Conservation (phyloP, 306 rosid genomes). For the Cucurbita maxima region DNA sequence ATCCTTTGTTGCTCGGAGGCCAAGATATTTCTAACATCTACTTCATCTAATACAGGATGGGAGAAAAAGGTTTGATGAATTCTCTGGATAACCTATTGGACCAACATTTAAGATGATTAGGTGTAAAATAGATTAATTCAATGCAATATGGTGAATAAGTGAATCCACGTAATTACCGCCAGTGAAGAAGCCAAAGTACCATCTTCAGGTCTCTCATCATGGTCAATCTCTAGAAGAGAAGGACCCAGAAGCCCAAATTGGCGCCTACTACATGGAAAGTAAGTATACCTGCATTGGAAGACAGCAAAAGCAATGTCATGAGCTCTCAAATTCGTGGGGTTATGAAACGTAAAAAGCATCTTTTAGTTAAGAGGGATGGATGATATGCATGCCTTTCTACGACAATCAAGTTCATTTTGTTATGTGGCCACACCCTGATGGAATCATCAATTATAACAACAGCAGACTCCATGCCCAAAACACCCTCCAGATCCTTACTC, state of each 20-base stretch:
- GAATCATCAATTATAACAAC: conserved; percentile 96
- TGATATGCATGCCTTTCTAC: conserved; percentile 66
- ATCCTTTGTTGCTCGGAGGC: conserved; percentile 77
- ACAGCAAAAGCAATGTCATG: neutral
- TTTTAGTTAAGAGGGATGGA: neutral
- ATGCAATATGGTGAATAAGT: neutral
- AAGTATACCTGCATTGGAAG: conserved; percentile 52
- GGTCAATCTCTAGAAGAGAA: conserved; percentile 89
- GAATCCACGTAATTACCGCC: conserved; percentile 35
- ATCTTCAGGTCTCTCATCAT: conserved; percentile 85
- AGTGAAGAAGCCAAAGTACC: conserved; percentile 86
- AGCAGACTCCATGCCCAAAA: conserved; percentile 94
- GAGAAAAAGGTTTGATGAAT: conserved; percentile 71
- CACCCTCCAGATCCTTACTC: conserved; percentile 96
- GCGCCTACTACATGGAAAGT: conserved; percentile 95
- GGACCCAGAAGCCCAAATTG: conserved; percentile 95
- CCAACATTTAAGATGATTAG: conserved; percentile 14
- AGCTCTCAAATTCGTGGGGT: neutral
- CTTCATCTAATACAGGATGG: conserved; percentile 59
- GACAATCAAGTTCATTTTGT: conserved; percentile 87
- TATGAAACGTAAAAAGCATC: neutral
- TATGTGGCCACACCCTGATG: conserved; percentile 98
- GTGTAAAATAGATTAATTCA: neutral
- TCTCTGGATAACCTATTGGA: conserved; percentile 70
- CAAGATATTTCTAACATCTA: conserved; percentile 85